Evolutionary conservation across 1,139 yeast genomes (phyloP), one percentile per base, ranked within the genome.

Genomic region (Blastobotrys petasosporus): DNA sequence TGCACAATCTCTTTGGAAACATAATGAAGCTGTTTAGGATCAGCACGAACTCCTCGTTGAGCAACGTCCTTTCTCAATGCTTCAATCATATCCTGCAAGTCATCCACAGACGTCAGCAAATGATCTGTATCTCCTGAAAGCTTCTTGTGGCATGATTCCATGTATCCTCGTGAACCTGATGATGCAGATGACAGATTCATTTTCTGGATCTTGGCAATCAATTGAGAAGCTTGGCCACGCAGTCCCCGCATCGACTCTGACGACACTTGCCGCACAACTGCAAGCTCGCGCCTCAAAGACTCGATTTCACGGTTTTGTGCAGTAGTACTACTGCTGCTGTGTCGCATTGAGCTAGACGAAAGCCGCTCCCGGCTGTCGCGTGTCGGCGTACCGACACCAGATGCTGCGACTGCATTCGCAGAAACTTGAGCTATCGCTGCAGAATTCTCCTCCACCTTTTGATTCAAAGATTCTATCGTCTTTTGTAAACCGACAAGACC

Each of bases 21-120:
- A 30, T 73, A 69, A 37, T 76, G 81, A 33, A 92, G 67, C 58
- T 88, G 95, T 51, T 83, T 81, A 39, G 76, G 79, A 1, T 87
- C 71, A 11, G 95, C 90, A 39, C 90, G 76, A 0, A 88, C 94
- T 15, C 97, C 96, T 53, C 97, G 75, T 51, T 82, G 86, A 0
- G 95, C 95, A 10, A 92, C 96, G 65, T 90, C 98, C 55, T 87
- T 82, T 50, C 97, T 74, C 49, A 92, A 70, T 1, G 88, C 88
- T 60, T 94, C 98, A 65, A 94, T 85, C 5, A 85, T 65, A 65
- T 94, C 98, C 61, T 90, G 97, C 32, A 94, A 69, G 57, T 88
- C 97, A 61, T 94, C 98, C 2, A 90, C 94, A 52, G 75, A 78
- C 0, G 94, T 82, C 39, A 94, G 71, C 17, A 92, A 67, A 1